Evolutionary conservation across 1,284 basidiomycete genomes (phyloP), one percentile per base, ranked within the genome.

Genomic region (Moesziomyces sp.): DNA sequence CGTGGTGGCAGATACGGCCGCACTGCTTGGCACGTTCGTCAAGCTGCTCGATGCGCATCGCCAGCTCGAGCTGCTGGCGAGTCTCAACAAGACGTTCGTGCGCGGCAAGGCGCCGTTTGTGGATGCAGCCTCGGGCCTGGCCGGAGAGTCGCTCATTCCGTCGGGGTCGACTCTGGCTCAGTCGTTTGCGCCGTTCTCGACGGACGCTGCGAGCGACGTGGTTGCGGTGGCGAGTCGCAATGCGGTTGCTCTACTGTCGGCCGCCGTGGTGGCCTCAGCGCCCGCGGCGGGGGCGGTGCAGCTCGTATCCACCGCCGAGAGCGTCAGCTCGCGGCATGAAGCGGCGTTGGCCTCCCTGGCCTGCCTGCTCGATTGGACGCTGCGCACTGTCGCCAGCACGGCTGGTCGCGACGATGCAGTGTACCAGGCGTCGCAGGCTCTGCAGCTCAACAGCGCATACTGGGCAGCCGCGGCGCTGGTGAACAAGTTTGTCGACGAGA

Each of bases 401-500:
- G 18, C 52, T 6, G 19, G 9, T 5, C 14, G 14, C 51, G 49
- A 42, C 28, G 30, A 1, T 18, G 18, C 16, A 42, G 35, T 14
- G 16, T 8, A 30, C 19, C 28, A 34, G 3, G 40, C 65, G 1
- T 69, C 61, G 2, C 43, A 26, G 13, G 62, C 67, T 1, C 63
- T 74, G 5, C 67, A 70, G 26, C 56, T 66, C 55, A 66, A 67
- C 38, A 54, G 48, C 30, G 62, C 53, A 0, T 63, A 49, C 48
- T 70, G 66, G 72, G 49, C 44, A 16, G 30, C 58, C 19, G 52
- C 38, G 35, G 14, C 58, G 5, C 35, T 60, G n/a, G 54, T 74
- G 51, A 83, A 83, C 64, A 83, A 83, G 67, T 70, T 66, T 46
- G 56, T 76, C 13, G 55, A 58, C n/a, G 71, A 77, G 38, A 58